Conservation (phyloP, 768 basidiomycete species). For the Russula sp. region DNA sequence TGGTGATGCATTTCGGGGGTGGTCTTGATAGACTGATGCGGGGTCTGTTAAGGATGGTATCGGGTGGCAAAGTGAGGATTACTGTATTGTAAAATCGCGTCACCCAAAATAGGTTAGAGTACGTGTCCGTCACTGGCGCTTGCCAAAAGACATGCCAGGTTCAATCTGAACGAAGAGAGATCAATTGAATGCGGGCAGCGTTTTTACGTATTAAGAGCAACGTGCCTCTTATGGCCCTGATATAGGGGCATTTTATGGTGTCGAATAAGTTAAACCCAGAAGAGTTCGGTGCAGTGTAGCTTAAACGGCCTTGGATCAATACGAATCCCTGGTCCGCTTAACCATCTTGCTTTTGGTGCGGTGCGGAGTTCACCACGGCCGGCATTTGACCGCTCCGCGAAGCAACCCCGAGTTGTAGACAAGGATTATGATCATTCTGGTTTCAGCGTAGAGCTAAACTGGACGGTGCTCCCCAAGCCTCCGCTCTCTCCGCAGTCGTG, state of each 20-base stretch:
- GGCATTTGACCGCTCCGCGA: conserved; percentile 4
- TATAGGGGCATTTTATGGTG: not conserved
- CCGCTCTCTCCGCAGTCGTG: not conserved
- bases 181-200: not conserved
- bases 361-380: not conserved
- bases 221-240: not conserved
- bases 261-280: not conserved
- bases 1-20: too few relatives aligned
- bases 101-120: not conserved
- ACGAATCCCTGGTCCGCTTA: not conserved
- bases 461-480: not conserved
- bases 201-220: not conserved
- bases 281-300: not conserved
- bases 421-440: not conserved
- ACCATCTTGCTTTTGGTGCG: not conserved
- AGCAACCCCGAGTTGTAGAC: not conserved
- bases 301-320: not conserved
- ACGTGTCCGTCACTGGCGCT: too few relatives aligned
- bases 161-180: not conserved
- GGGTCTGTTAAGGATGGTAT: not conserved
- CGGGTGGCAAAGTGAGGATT: not conserved
- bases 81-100: not conserved
- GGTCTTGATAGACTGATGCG: not conserved
- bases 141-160: too few relatives aligned
- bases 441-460: not conserved